phyloP scores from a whole-genome alignment of 192 early-diverging fungal genomes.

The Funneliformis geosporum region DNA sequence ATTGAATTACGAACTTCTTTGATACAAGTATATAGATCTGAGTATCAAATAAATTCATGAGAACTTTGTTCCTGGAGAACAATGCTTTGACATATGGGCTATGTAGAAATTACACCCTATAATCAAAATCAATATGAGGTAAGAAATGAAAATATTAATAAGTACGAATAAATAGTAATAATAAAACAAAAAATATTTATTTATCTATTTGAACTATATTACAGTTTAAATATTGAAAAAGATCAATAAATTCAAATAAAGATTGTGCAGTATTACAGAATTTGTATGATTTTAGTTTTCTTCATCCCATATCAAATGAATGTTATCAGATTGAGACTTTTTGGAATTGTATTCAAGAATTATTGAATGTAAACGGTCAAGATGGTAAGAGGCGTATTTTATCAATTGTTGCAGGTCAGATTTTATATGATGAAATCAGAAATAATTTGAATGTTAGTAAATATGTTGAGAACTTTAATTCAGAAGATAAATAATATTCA shows the following conservation, averaged over 20 bases:
- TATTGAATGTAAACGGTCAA: not conserved
- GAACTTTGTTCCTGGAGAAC: not conserved
- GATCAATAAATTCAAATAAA: too few species aligned
- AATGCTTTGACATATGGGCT: not conserved
- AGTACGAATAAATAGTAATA: too few species aligned
- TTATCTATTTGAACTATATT: too few species aligned
- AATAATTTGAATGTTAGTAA: not conserved
- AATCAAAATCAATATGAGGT: not conserved
- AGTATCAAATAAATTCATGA: not conserved
- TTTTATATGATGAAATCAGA: not conserved
- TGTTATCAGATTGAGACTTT: too few species aligned
- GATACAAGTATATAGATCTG: not conserved
- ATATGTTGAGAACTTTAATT: not conserved
- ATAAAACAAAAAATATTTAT: too few species aligned
- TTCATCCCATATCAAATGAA: too few species aligned
- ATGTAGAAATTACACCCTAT: not conserved
- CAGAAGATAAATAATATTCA: not conserved
- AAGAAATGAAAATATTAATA: too few species aligned
- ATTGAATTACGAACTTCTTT: slow-evolving; percentile 2
- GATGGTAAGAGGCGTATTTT: not conserved
- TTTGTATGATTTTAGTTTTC: too few species aligned
- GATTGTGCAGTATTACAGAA: too few species aligned
- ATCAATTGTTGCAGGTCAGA: not conserved
- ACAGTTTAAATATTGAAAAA: too few species aligned
- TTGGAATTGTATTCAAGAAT: too few species aligned